These are phyloP conservation scores for Penicillium pulvis DNA, from an alignment of 495 filamentous ascomycete species.

Conservation along the genomic window DNA sequence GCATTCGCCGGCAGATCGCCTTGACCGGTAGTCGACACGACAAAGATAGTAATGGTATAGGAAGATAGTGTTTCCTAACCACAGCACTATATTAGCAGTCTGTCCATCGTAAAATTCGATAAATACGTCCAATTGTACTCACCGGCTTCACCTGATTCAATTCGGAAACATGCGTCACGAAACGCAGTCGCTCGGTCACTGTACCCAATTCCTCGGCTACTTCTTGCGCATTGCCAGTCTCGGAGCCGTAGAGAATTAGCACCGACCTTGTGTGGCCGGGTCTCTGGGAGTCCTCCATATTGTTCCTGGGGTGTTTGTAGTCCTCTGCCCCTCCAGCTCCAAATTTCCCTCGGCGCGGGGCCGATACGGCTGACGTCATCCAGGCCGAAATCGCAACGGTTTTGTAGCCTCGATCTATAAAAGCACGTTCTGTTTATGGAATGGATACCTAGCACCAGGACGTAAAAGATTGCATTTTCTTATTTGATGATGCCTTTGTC, in stretches of 20 bases:
- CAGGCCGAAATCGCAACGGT: conserved; percentile 11
- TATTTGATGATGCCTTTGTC: no score
- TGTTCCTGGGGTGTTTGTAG: conserved; percentile 12
- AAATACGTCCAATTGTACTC: conserved; percentile 32
- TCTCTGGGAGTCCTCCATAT: conserved; percentile 30
- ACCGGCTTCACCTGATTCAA: conserved; percentile 78
- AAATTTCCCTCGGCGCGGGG: conserved; percentile 17
- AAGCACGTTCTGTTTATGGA: background rate
- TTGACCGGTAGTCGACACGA: conserved; percentile 90
- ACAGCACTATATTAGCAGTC: conserved; percentile 8
- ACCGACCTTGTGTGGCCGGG: conserved; percentile 51
- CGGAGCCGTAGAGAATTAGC: conserved; percentile 87
- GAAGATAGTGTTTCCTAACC: conserved; percentile 47
- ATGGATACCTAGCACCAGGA: background rate
- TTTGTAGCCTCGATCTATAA: background rate
- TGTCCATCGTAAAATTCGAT: background rate
- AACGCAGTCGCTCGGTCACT: conserved; percentile 71
- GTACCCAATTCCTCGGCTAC: conserved; percentile 80
- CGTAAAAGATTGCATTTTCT: no score
- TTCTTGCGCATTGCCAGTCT: conserved; percentile 92
- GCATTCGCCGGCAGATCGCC: conserved; percentile 87
- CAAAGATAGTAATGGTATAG: conserved; percentile 70
- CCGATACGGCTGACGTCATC: conserved; percentile 32
- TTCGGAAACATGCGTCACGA: conserved; percentile 69
- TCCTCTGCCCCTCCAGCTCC: conserved; percentile 14